Conservation (phyloP, 1,284 basidiomycete genomes). For the Boletellus sp. region DNA sequence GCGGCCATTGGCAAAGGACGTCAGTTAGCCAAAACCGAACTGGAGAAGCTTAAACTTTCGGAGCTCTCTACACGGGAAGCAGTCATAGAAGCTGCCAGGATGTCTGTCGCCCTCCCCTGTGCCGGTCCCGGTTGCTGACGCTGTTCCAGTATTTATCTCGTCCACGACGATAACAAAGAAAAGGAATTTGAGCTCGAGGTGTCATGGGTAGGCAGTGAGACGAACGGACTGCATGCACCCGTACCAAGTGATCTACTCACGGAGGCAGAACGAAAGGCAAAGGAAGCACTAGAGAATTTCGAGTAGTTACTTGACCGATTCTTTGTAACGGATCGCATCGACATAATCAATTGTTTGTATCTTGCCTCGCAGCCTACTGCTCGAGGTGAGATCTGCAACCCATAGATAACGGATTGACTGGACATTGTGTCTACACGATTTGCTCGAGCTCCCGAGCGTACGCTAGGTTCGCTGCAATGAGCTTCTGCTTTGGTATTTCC, state of each 20-base stretch:
- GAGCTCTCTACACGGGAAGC: conserved; percentile 80
- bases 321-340: conserved; percentile 3
- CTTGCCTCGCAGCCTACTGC: not conserved
- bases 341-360: conserved; percentile 17
- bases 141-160: conserved; percentile 82
- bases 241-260: conserved; percentile 84
- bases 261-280: conserved; percentile 88
- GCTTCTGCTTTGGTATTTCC: conserved; percentile 79
- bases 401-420: not conserved
- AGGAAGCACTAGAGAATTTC: conserved; percentile 85
- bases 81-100: conserved; percentile 91
- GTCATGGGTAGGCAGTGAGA: conserved; percentile 93
- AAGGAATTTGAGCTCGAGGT: conserved; percentile 98
- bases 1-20: conserved; percentile 96
- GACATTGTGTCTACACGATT: conserved; percentile 63
- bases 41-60: conserved; percentile 90
- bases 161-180: conserved; percentile 97
- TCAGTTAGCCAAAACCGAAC: conserved; percentile 95
- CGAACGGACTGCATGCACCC: conserved; percentile 72
- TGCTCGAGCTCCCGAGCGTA: conserved; percentile 87
- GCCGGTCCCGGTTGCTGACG: conserved; percentile 9
- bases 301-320: conserved; percentile 48
- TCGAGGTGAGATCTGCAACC: not conserved
- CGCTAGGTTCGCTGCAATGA: conserved; percentile 70
- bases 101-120: conserved; percentile 54